Base-by-base conservation (phyloP, 805 yeast genomes). In the Lipomyces japonicus region DNA sequence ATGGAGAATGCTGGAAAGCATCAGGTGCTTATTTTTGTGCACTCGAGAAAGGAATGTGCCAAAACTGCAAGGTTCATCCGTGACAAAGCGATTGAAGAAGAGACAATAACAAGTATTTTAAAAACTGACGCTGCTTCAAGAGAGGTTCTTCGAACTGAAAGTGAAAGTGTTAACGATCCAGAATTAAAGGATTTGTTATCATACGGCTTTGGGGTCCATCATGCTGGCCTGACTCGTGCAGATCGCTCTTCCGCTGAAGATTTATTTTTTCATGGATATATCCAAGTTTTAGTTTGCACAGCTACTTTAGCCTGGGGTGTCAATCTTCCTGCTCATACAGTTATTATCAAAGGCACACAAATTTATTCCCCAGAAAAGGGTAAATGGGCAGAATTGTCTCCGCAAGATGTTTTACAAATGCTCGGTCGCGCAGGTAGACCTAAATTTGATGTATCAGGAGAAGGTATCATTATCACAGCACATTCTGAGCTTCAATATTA, bases 301-400 rank as follows among this genome's bases (percentile, higher is more conserved):
- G 77, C 84, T 0, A 80, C 84, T 0, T 65, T 80, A 49, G 81
- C 84, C 0, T 75, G 78, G 53, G 85, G 84, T 31, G 80, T 80
- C 4, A 80, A 80, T 55, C 64, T 80, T 25, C 84, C 84, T 3
- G 82, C 84, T 0, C 80, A 75, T 61, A 64, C 80, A 47, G 85
- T 79, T 1, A 67, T 80, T 2, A 71, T 80, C 23, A 80, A 80
- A 53, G 84, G 84, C 1, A 80, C 85, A 0, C 74, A 70, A 53
- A 65, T 73, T 34, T 93, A 95, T 62, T 84, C 93, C 3, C 97
- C 99, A 0, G 93, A 85, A 56, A 79, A 78, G 55, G 95, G 97
- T 47, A 70, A 78, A 4, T 80, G 83, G 80, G 67, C 64, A n/a
- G 65, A 67, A 7, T 68, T 71, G 10, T 70, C 64, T 19, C 67